A percentile compares a stretch with the other conserved stretches of the same genome.
Evolutionary conservation across 169 alveolate genomes (phyloP).

Genomic region (Neospora caninum): DNA sequence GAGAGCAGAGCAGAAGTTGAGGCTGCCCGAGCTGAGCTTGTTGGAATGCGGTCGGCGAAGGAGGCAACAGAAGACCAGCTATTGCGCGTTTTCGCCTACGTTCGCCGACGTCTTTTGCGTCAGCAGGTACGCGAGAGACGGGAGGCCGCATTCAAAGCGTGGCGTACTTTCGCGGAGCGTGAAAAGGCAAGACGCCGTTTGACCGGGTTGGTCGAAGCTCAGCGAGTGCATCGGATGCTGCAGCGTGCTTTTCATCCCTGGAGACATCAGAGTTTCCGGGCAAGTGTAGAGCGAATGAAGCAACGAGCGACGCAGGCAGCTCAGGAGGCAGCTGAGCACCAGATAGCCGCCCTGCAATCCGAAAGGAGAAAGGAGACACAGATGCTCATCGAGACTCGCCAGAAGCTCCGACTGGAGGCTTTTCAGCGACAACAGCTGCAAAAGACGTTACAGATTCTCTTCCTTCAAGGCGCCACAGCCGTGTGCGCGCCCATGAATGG

Average conservation of each 20-base stretch:
- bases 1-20: constrained; percentile 13
- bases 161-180: constrained; percentile 5
- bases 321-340: not conserved
- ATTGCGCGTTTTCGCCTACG: not conserved
- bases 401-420: not conserved
- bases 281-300: not conserved
- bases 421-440: not conserved
- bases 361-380: not conserved
- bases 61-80: constrained; percentile 31
- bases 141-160: not conserved
- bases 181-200: not conserved
- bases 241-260: constrained; percentile 11
- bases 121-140: not conserved
- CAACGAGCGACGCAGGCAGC: not conserved
- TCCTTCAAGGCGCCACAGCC: constrained; percentile 19
- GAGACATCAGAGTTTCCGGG: not conserved
- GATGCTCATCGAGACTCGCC: not conserved
- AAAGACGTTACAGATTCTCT: not conserved
- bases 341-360: not conserved
- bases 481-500: not conserved
- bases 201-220: not conserved
- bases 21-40: constrained; percentile 1
- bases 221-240: no score
- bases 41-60: not conserved
- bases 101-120: not conserved